A percentile compares a stretch with the other conserved stretches of the same genome.
These are phyloP conservation scores for Penicillium alfredii DNA, from an alignment of 495 filamentous ascomycete genomes.

Conservation along the genomic window DNA sequence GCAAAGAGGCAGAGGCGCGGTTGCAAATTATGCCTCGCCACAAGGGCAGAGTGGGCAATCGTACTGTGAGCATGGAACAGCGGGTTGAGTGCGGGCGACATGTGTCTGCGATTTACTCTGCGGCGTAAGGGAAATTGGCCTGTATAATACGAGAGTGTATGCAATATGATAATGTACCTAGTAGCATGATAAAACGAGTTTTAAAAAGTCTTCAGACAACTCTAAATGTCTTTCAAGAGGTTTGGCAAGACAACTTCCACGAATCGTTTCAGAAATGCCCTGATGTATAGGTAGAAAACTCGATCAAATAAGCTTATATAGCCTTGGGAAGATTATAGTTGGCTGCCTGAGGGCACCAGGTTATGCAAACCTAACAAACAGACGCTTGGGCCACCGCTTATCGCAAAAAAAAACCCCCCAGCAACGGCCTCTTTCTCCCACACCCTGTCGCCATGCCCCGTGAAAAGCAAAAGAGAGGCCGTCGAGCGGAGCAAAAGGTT, in stretches of 20 bases:
- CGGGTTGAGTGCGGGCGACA: constrained; percentile 79
- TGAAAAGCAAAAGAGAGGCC: constrained; percentile 63
- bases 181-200: too few species aligned
- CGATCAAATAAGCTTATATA: too few species aligned
- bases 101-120: constrained; percentile 73
- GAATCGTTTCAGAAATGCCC: too few species aligned
- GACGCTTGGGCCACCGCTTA: constrained; percentile 43
- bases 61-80: constrained; percentile 74
- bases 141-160: too few species aligned
- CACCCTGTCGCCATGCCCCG: constrained; percentile 37
- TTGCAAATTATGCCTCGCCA: constrained; percentile 81
- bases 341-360: too few species aligned
- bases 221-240: neutral
- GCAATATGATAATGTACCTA: too few species aligned
- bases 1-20: constrained; percentile 58
- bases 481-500: constrained; percentile 51
- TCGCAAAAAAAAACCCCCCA: constrained; percentile 36
- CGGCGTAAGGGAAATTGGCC: constrained; percentile 18
- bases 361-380: constrained; percentile 31
- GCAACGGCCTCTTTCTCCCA: constrained; percentile 4
- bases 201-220: too few species aligned
- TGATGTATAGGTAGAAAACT: too few species aligned
- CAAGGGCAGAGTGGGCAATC: constrained; percentile 58
- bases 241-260: too few species aligned
- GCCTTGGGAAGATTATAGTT: too few species aligned